Conservation (phyloP, 2,329 filamentous ascomycete species). For the Xylaria multiplex region DNA sequence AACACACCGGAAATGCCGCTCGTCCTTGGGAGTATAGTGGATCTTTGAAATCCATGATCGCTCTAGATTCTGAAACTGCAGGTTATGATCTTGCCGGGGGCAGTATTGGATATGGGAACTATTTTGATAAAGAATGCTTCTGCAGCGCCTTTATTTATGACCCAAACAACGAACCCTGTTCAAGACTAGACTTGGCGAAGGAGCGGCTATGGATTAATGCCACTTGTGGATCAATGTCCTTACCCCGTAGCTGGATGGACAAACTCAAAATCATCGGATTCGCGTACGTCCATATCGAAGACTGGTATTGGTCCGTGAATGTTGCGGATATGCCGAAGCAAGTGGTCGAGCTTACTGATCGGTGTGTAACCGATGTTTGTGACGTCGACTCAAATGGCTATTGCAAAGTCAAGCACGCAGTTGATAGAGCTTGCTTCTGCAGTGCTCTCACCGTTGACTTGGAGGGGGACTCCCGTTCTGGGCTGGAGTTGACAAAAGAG, state of each 20-base stretch:
- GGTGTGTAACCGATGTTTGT: constrained; percentile 23
- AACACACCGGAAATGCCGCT: constrained; percentile 28
- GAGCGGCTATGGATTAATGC: constrained; percentile 27
- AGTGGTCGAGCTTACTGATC: constrained; percentile 12
- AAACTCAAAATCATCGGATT: constrained; percentile 11
- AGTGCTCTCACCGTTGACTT: neutral
- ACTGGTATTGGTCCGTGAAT: constrained; percentile 12
- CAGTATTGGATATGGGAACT: constrained; percentile 7
- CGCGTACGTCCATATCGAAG: constrained; percentile 20
- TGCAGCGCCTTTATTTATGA: constrained; percentile 17
- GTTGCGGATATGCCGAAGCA: constrained; percentile 22
- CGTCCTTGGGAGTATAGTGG: constrained; percentile 28
- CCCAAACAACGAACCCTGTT: constrained; percentile 15
- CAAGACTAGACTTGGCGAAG: constrained; percentile 23
- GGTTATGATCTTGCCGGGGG: constrained; percentile 15
- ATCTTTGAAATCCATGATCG: constrained; percentile 16
- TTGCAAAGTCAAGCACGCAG: constrained; percentile 20
- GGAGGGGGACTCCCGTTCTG: neutral
- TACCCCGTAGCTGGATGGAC: constrained; percentile 25
- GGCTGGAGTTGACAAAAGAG: constrained; percentile 3
- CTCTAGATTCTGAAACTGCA: constrained; percentile 21
- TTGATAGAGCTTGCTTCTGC: constrained; percentile 28
- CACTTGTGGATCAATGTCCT: constrained; percentile 23
- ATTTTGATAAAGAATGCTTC: constrained; percentile 30
- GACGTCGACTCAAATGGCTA: constrained; percentile 24